Percentiles rank a stretch among this genome's conserved stretches.
Conservation (phyloP, 192 early-diverging fungal genomes). For the Entomortierella beljakovae region DNA sequence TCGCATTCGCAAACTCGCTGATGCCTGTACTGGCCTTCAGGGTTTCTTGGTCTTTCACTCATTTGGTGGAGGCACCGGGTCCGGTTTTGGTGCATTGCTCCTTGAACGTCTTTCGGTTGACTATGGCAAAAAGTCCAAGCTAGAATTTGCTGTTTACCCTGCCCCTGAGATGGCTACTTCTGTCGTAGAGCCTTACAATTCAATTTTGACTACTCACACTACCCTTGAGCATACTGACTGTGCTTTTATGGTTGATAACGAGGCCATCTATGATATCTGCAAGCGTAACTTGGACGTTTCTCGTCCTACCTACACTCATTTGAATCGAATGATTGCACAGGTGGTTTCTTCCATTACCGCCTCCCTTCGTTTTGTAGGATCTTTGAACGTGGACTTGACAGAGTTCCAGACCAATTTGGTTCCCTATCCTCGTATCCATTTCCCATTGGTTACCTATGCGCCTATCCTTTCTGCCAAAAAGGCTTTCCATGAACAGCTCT, state of each 20-base stretch:
- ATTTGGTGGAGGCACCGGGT: constrained; percentile 99
- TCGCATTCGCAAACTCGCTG: constrained; percentile 96
- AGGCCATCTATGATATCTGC: constrained; percentile 99
- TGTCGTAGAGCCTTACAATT: constrained; percentile 99
- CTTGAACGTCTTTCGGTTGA: constrained; percentile 99
- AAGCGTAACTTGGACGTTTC: constrained; percentile 97
- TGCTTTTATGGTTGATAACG: constrained; percentile 99
- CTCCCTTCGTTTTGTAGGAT: constrained; percentile 98
- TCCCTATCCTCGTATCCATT: constrained; percentile 99
- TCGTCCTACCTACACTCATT: constrained; percentile 96
- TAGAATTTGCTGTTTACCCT: constrained; percentile 99
- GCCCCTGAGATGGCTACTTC: constrained; percentile 97
- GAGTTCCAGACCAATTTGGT: constrained; percentile 99
- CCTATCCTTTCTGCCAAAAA: constrained; percentile 95
- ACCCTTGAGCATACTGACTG: constrained; percentile 99
- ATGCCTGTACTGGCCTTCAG: constrained; percentile 98
- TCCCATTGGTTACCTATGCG: constrained; percentile 98
- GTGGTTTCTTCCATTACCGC: constrained; percentile 99
- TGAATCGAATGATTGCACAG: constrained; percentile 98
- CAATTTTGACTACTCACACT: constrained; percentile 99
- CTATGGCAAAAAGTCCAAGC: constrained; percentile 99
- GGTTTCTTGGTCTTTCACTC: constrained; percentile 99
- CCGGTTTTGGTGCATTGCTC: constrained; percentile 97
- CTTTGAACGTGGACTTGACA: constrained; percentile 98
- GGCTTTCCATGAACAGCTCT: constrained; percentile 96